Evolutionary conservation across 495 filamentous ascomycete species (phyloP).

Genomic region (Elasticomyces elasticus): DNA sequence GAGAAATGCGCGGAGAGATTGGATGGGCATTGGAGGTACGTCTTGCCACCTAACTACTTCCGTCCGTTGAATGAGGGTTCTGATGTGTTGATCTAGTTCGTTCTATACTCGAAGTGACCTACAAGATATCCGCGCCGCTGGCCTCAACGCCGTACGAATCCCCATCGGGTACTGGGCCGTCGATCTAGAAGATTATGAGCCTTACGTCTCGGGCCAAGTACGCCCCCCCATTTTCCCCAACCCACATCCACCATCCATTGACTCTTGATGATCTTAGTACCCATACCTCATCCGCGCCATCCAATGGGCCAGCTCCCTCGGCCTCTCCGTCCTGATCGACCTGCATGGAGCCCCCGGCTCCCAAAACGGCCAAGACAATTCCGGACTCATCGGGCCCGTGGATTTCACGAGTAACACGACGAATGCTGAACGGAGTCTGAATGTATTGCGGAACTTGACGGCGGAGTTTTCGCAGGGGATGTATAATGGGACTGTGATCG

Average conservation of each 20-base stretch:
- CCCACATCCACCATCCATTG: background rate
- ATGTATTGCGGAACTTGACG: constrained; percentile 6
- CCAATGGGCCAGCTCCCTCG: constrained; percentile 33
- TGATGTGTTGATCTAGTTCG: background rate
- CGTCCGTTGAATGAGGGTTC: background rate
- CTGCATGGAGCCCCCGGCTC: constrained; percentile 36
- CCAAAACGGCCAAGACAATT: constrained; percentile 23
- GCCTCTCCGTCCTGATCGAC: constrained; percentile 39
- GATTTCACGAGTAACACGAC: background rate
- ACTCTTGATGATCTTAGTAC: background rate
- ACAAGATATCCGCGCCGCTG: background rate
- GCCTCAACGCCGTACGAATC: constrained; percentile 7
- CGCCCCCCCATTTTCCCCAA: background rate
- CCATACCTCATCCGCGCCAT: constrained; percentile 37
- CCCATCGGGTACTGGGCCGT: constrained; percentile 8
- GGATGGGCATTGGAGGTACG: constrained; percentile 2
- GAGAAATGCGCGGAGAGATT: background rate
- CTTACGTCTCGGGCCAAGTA: constrained; percentile 8
- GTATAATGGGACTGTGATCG: background rate
- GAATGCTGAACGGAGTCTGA: constrained; percentile 6
- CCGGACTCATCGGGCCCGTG: constrained; percentile 3
- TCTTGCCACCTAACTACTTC: background rate
- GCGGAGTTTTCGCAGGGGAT: constrained; percentile 1
- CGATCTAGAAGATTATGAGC: background rate
- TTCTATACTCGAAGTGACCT: constrained; percentile 8